Percentiles rank a stretch among this genome's conserved stretches.
phyloP scores from a whole-genome alignment of 2,329 filamentous ascomycete species.

The Diatrype stigma region DNA sequence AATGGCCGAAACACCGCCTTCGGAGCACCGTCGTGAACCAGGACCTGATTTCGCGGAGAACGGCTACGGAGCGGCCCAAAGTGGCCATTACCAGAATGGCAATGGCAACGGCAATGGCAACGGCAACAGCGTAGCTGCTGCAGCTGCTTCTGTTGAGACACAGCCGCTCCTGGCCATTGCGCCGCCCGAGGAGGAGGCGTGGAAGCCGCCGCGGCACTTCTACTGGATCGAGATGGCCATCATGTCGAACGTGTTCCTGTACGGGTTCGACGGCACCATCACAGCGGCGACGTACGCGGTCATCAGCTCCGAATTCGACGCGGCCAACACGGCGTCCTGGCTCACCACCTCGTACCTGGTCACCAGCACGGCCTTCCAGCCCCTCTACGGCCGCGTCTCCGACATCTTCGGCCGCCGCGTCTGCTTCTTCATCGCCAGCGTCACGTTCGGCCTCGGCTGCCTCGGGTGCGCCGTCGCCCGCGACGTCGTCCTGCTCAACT shows the following conservation, averaged over 20 bases:
- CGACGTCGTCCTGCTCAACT: conserved; percentile 56
- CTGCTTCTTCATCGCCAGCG: conserved; percentile 61
- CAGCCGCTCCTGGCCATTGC: conserved; percentile 10
- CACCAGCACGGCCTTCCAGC: conserved; percentile 68
- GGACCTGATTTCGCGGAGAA: no score
- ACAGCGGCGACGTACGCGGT: conserved; percentile 71
- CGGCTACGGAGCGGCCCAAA: no score
- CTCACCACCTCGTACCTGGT: conserved; percentile 69
- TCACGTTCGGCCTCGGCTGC: conserved; percentile 59
- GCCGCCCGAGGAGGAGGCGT: conserved; percentile 24
- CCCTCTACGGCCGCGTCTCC: conserved; percentile 66
- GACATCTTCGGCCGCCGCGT: conserved; percentile 63
- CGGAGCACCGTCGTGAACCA: no score
- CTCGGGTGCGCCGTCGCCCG: conserved; percentile 60
- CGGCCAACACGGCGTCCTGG: conserved; percentile 71
- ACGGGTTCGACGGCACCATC: conserved; percentile 67
- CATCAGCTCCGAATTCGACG: conserved; percentile 69
- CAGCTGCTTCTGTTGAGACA: conserved; percentile 4
- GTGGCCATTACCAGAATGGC: no score
- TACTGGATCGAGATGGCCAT: conserved; percentile 57
- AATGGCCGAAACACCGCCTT: no score
- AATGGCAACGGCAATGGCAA: no score
- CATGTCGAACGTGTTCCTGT: conserved; percentile 61
- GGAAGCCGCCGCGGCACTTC: conserved; percentile 50
- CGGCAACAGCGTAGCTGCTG: no score